phyloP scores from a whole-genome alignment of 768 basidiomycete species.

The Agrocybe pediades region DNA sequence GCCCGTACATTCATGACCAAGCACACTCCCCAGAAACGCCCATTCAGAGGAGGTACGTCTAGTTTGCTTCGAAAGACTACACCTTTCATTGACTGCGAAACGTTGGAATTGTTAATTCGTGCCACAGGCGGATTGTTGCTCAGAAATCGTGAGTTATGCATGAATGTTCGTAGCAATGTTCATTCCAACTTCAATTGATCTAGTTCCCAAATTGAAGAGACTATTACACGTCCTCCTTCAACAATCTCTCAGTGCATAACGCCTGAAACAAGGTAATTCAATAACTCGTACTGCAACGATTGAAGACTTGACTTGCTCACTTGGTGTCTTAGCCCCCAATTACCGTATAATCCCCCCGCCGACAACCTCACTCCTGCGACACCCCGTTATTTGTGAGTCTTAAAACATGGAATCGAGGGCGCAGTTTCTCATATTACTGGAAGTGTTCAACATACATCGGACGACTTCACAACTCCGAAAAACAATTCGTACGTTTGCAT shows the following conservation, averaged over 20 bases:
- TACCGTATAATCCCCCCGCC: slow-evolving; percentile 17
- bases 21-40: slow-evolving; percentile 24
- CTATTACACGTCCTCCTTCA: slow-evolving; percentile 12
- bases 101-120: background rate
- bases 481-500: slow-evolving; percentile 13
- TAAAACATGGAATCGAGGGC: background rate
- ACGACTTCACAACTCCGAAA: slow-evolving; percentile 29
- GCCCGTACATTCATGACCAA: slow-evolving; percentile 22
- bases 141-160: slow-evolving; percentile 16
- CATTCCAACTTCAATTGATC: slow-evolving; percentile 4
- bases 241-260: slow-evolving; percentile 41
- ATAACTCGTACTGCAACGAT: background rate
- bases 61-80: background rate
- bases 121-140: background rate
- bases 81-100: background rate
- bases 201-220: slow-evolving; percentile 12
- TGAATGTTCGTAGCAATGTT: slow-evolving; percentile 7
- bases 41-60: slow-evolving; percentile 17
- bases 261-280: slow-evolving; percentile 47
- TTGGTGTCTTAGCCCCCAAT: slow-evolving; percentile 21
- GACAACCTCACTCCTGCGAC: slow-evolving; percentile 27
- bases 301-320: background rate
- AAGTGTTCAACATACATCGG: slow-evolving; percentile 16
- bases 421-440: background rate
- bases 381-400: slow-evolving; percentile 33